Conservation (phyloP, 441 rosid genomes). For the Croton laevigatus region DNA sequence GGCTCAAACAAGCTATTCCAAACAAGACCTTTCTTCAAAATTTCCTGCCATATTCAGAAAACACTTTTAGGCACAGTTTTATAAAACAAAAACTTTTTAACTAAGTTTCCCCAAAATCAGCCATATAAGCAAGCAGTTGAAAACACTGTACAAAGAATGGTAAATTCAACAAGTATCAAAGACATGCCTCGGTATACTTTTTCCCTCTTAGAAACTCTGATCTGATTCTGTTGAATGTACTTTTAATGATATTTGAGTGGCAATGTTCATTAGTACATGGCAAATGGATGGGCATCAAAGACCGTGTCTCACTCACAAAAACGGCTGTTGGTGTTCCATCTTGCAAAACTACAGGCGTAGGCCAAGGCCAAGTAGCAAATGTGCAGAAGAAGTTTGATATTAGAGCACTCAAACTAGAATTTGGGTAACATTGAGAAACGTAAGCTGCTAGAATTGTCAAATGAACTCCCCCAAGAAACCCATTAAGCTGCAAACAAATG, state of each 20-base stretch:
- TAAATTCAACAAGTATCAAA: neutral
- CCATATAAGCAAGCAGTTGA: no score
- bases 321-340: slow-evolving; percentile 29
- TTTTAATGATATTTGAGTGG: slow-evolving; percentile 50
- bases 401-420: slow-evolving; percentile 40
- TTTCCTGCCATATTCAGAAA: neutral
- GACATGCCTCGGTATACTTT: slow-evolving; percentile 43
- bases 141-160: no score
- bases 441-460: slow-evolving; percentile 52
- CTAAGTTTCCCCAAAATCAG: no score
- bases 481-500: slow-evolving; percentile 41
- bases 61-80: no score
- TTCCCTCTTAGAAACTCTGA: slow-evolving; percentile 44
- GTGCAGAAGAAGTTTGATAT: slow-evolving; percentile 43
- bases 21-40: slow-evolving; percentile 30
- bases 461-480: slow-evolving; percentile 62
- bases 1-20: slow-evolving; percentile 48
- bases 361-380: slow-evolving; percentile 61
- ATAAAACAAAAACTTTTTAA: no score
- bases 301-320: slow-evolving; percentile 25
- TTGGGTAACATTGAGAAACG: slow-evolving; percentile 45
- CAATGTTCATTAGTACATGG: slow-evolving; percentile 49
- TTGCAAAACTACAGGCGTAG: slow-evolving; percentile 45
- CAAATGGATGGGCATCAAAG: slow-evolving; percentile 54
- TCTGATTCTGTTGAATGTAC: slow-evolving; percentile 51